These are phyloP conservation scores for Capsicum baccatum DNA, from an alignment of 257 asterid genomes.

Conservation along the genomic window DNA sequence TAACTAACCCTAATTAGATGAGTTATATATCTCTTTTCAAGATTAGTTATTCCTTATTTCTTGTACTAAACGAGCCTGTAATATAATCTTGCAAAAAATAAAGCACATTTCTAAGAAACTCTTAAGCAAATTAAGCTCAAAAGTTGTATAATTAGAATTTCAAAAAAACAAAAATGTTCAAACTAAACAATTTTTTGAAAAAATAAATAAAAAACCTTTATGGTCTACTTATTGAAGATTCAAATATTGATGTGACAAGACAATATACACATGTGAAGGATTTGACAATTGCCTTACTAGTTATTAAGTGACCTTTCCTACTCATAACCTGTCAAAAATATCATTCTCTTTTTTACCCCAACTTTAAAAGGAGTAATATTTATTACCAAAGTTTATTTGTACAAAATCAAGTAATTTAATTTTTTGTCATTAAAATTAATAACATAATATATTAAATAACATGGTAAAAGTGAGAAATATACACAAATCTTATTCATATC, in stretches of 20 bases:
- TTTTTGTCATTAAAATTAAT: too few species aligned
- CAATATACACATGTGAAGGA: conserved; percentile 59
- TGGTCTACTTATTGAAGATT: conserved; percentile 10
- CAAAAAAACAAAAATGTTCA: not conserved
- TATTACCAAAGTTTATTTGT: not conserved
- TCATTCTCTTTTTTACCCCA: not conserved
- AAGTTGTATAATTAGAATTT: not conserved
- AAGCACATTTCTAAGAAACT: not conserved
- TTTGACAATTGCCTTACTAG: conserved; percentile 36
- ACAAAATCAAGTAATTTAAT: too few species aligned
- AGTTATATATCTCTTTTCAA: too few species aligned
- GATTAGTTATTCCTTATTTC: too few species aligned
- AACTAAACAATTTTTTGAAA: not conserved
- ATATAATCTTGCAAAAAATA: too few species aligned
- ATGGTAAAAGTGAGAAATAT: too few species aligned
- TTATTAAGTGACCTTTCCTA: conserved; percentile 47
- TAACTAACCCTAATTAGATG: too few species aligned
- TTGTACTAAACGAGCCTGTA: too few species aligned
- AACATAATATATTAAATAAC: too few species aligned
- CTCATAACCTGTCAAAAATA: conserved; percentile 34
- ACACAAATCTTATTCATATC: too few species aligned
- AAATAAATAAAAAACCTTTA: not conserved
- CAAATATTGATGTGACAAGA: conserved; percentile 55
- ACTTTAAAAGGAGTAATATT: not conserved
- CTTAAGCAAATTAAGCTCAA: not conserved